Conservation (phyloP, 1,284 basidiomycete species). For the Cystobasidium sp. region DNA sequence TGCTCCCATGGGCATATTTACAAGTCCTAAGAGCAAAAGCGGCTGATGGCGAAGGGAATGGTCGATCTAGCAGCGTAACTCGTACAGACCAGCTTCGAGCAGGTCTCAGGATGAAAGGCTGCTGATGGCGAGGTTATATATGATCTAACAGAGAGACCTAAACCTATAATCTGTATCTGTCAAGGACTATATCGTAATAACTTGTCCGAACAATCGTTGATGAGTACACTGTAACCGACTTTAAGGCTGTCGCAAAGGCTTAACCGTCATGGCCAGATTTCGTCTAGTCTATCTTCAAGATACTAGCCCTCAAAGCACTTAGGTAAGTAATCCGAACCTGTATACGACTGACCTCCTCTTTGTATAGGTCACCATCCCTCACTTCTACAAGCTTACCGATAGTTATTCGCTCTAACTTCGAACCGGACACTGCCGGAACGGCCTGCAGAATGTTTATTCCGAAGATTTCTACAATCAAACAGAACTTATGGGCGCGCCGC, state of each 20-base stretch:
- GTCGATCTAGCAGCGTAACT: constrained; percentile 24
- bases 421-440: constrained; percentile 20
- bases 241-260: constrained; percentile 17
- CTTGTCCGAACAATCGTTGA: constrained; percentile 21
- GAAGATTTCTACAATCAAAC: constrained; percentile 25
- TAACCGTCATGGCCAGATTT: constrained; percentile 18
- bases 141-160: constrained; percentile 56
- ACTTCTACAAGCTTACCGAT: constrained; percentile 21
- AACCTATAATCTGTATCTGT: constrained; percentile 30
- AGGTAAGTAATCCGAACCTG: constrained; percentile 7
- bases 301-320: constrained; percentile 16
- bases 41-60: constrained; percentile 17
- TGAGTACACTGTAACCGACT: constrained; percentile 17
- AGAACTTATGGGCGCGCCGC: constrained; percentile 9
- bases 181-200: constrained; percentile 19
- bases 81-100: constrained; percentile 16
- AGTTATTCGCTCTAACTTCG: constrained; percentile 17
- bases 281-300: constrained; percentile 13
- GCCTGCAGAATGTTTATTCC: constrained; percentile 19
- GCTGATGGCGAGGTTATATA: constrained; percentile 22
- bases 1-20: neutral
- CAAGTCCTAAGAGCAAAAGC: constrained; percentile 16
- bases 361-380: constrained; percentile 20
- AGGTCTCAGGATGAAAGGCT: constrained; percentile 19
- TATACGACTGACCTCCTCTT: constrained; percentile 25